Evolutionary conservation across 202 grass and related monocot genomes (phyloP).

Genomic region (Zoysia matrella): DNA sequence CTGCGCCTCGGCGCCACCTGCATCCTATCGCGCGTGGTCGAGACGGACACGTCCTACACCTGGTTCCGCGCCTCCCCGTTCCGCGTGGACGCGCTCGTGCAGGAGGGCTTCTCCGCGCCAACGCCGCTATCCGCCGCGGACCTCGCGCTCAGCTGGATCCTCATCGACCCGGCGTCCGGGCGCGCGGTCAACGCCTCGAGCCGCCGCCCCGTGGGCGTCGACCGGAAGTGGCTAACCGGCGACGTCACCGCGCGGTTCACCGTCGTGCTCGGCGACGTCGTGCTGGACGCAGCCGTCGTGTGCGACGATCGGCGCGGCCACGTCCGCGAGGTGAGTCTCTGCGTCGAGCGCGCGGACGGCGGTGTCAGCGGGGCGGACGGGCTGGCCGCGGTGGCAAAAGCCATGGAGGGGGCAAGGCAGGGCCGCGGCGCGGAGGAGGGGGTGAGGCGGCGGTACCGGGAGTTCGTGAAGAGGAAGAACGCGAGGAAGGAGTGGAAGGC

Average conservation of each 20-base stretch:
- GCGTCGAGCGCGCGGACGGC: constrained; percentile 53
- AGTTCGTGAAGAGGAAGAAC: constrained; percentile 50
- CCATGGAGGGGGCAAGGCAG: constrained; percentile 40
- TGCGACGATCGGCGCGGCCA: constrained; percentile 51
- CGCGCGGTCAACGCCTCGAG: constrained; percentile 65
- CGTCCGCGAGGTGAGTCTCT: constrained; percentile 60
- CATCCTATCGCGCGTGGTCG: constrained; percentile 68
- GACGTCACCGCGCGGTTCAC: constrained; percentile 61
- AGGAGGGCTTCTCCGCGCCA: constrained; percentile 46
- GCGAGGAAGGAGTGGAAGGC: constrained; percentile 56
- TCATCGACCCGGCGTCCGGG: constrained; percentile 54
- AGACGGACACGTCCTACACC: constrained; percentile 54
- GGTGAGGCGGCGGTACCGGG: constrained; percentile 32
- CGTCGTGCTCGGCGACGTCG: constrained; percentile 39
- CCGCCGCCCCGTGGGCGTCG: constrained; percentile 56
- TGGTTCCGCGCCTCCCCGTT: constrained; percentile 83
- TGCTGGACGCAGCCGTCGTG: constrained; percentile 50
- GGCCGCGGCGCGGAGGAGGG: constrained; percentile 33
- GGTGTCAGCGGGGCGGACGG: constrained; percentile 55
- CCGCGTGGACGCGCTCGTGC: constrained; percentile 70
- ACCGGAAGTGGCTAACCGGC: constrained; percentile 62
- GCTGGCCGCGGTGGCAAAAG: constrained; percentile 47
- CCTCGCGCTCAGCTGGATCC: constrained; percentile 76
- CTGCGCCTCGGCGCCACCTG: constrained; percentile 47
- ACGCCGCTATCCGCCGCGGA: neutral